Evolutionary conservation across 1,284 basidiomycete species (phyloP), one percentile per base, ranked within the genome.

Genomic region (Ustilago bromivora): DNA sequence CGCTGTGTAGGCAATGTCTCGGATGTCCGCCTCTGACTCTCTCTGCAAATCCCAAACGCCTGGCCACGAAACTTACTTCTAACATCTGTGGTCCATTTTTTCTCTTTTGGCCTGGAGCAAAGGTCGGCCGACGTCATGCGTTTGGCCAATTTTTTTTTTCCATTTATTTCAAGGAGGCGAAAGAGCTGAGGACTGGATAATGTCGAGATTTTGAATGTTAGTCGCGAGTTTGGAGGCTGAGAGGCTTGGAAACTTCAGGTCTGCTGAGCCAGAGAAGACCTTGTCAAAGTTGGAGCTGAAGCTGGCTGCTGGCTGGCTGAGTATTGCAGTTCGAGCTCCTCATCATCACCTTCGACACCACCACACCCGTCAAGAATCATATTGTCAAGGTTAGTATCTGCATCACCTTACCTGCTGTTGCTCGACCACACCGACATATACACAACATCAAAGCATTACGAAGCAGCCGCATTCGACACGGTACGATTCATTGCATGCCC

Each of bases 281-380:
- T 36, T 7, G 49, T 28, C 23, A 28, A 28, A 51, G 49, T n/a
- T 31, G 34, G 19, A 35, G 19, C 23, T 32, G 46, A 32, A 58
- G 49, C n/a, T 41, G 56, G 11, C 12, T 15, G 19, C 19, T 28
- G 49, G 5, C 43, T 46, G n/a, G 60, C 52, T 62, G 59, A 57
- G 36, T 57, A 61, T 62, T 57, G 56, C 59, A 23, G 61, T 67
- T 76, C 53, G 51, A 76, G 62, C 41, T 70, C 38, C 63, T 66
- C 61, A 57, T 76, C 67, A 68, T 76, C 74, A 72, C 62, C 70
- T 52, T 76, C 66, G 70, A 76, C 67, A 76, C 74, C 65, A 76
- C 66, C 68, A 76, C 69, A 72, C 61, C 74, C 74, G 74, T 76
- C 74, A 76, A 76, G 74, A 72, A 72, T 49, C 68, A 72, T 70